Evolutionary conservation across 139 green algal genomes (phyloP), one percentile per base, ranked within the genome.

Genomic region (Tetratostichococcus sp.): DNA sequence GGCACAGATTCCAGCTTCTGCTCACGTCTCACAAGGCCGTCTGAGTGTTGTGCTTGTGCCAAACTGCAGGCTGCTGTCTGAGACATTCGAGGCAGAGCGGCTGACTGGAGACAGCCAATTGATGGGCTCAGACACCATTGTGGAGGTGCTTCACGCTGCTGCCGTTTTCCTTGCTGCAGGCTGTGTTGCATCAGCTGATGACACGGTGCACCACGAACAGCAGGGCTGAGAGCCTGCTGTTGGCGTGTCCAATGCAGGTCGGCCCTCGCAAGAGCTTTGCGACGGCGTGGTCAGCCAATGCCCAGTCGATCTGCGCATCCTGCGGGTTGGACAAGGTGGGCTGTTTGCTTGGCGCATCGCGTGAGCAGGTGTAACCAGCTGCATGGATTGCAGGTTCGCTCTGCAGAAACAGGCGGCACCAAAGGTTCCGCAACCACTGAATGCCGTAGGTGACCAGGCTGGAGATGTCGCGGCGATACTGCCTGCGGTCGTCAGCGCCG

Each of bases 251-350:
- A 5, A 28, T 90, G 22, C 83, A 98, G 85, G 93, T 98, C 28
- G 96, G 96, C 2, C 96, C 96, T 2, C 88, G 96, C 77, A 89
- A 94, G 85, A 94, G 80, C 84, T 99, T 99, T 86, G 88, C 83
- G 31, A 97, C 96, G 17, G 96, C 96, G 31, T 99, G 91, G 87
- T 97, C 89, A 66, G 89, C 96, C 75, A 99, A 99, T 82, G 96
- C 94, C 16, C 88, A 97, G n/a, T 96, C 90, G 77, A 98, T 99
- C 79, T 98, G 94, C 77, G 66, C 79, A 30, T 88, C 82, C n/a
- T 95, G 88, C 74, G 93, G 94, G 42, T 86, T 99, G 33, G 77
- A 39, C 74, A 89, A 95, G 73, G 89, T 50, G 8, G 11, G 39
- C 6, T 50, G 39, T 95, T 23, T 75, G 30, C 94, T 23, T 75